phyloP scores from a whole-genome alignment of 305 asterid species.

The Fraxinus ornus region DNA sequence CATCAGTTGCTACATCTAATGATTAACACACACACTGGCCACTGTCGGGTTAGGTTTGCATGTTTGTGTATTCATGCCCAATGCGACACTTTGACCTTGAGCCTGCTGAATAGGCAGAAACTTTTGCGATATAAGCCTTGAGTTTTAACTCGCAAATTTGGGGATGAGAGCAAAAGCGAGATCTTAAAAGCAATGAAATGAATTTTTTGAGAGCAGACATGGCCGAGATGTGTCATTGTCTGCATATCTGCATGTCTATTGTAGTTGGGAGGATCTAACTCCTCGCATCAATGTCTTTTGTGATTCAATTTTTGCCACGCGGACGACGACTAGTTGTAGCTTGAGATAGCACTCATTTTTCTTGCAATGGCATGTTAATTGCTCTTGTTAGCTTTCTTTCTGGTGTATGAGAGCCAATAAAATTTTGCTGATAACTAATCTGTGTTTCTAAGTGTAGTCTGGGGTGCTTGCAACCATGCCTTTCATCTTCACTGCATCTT shows the following conservation, averaged over 20 bases:
- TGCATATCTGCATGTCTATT: not conserved
- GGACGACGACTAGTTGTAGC: not conserved
- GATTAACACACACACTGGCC: not conserved
- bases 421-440: not conserved
- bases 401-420: not conserved
- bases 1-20: not conserved
- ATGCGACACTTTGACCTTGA: not conserved
- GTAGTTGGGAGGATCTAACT: not conserved
- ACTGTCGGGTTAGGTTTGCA: not conserved
- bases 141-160: not conserved
- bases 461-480: conserved; percentile 91
- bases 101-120: not conserved
- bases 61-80: not conserved
- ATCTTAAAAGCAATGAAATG: not conserved
- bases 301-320: not conserved
- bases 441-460: conserved; percentile 39
- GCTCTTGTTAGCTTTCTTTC: not conserved
- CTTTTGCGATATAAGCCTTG: not conserved
- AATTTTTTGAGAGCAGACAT: not conserved
- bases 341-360: not conserved
- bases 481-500: conserved; percentile 92
- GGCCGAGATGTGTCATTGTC: not conserved
- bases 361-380: not conserved
- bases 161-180: not conserved
- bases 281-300: not conserved